Evolutionary conservation across 73 alveolate species (phyloP).

Genomic region (Tetrahymena thermophila): DNA sequence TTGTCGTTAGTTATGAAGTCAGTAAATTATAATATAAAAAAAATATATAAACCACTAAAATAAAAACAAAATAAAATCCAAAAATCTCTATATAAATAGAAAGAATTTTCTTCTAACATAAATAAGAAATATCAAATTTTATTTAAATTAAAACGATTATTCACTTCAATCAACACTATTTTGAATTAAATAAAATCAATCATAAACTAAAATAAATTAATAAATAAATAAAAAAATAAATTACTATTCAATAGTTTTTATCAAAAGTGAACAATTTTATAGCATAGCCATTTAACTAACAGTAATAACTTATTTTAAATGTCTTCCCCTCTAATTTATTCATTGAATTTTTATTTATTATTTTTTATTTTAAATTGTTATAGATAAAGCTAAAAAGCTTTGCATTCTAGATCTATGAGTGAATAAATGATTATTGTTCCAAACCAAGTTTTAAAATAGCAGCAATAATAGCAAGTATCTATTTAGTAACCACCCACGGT

Average conservation of each 20-base stretch:
- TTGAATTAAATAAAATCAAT: no score
- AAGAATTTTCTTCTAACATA: not conserved
- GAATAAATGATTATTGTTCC: not conserved
- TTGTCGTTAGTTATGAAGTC: not conserved
- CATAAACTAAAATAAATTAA: not conserved
- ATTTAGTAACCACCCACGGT: not conserved
- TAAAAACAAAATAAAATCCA: not conserved
- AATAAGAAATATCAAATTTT: not conserved
- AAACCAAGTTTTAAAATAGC: not conserved
- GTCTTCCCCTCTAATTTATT: not conserved
- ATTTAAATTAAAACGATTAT: not conserved
- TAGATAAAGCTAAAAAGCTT: not conserved
- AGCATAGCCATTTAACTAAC: not conserved
- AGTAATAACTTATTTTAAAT: not conserved
- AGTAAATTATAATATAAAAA: not conserved
- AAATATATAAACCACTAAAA: not conserved
- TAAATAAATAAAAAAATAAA: no score
- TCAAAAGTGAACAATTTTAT: not conserved
- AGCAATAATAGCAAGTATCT: not conserved
- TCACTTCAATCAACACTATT: not conserved
- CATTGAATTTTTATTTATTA: not conserved
- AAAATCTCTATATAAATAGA: not conserved
- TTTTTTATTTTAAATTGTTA: not conserved
- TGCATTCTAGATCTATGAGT: not conserved
- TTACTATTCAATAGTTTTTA: not conserved